Conservation (phyloP, 202 grass and related monocot species). For the Carex sylvatica region DNA sequence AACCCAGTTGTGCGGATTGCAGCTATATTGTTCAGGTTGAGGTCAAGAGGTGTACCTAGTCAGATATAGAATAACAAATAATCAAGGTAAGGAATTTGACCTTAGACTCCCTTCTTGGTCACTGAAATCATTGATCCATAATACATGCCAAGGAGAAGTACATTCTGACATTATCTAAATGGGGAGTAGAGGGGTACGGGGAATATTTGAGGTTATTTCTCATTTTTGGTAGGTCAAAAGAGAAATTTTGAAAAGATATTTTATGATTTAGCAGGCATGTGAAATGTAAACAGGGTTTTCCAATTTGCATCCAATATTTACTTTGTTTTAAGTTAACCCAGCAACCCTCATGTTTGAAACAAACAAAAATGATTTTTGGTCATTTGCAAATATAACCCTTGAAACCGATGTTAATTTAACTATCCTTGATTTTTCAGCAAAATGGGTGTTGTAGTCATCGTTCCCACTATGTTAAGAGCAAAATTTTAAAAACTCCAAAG, state of each 20-base stretch:
- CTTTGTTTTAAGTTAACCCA: neutral
- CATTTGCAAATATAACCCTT: neutral
- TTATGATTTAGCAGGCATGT: neutral
- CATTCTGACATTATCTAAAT: neutral
- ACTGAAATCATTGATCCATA: neutral
- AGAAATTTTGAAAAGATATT: neutral
- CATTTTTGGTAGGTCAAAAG: conserved; percentile 14
- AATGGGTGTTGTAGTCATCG: neutral
- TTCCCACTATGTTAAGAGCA: neutral
- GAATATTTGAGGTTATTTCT: conserved; percentile 13
- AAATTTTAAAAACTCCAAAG: neutral
- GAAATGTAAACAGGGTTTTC: neutral
- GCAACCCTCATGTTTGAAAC: neutral
- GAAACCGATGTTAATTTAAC: neutral
- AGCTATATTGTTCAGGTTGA: conserved; percentile 70
- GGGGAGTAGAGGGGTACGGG: conserved; percentile 3
- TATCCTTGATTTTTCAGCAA: neutral
- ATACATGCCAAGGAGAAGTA: neutral
- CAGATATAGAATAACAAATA: conserved; percentile 19
- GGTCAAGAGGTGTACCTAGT: conserved; percentile 86
- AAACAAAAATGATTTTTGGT: neutral
- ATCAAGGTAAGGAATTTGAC: conserved; percentile 8
- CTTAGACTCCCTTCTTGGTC: neutral
- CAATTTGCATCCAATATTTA: neutral
- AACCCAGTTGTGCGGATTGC: conserved; percentile 68